Evolutionary conservation across 1,139 yeast genomes (phyloP).

Genomic region (Yamadazyma atmosphaerica): DNA sequence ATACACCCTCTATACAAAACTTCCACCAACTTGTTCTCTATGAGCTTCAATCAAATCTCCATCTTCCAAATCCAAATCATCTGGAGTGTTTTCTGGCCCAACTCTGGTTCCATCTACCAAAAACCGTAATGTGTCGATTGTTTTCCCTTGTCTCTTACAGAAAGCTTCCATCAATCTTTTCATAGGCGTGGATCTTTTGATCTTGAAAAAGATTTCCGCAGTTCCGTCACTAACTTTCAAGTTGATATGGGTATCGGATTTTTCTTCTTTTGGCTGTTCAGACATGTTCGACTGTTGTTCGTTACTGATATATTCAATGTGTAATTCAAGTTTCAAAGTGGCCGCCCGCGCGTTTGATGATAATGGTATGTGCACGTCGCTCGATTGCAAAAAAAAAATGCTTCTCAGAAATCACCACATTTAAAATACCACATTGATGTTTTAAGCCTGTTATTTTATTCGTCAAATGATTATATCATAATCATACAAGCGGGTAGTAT

Average conservation of each 20-base stretch:
- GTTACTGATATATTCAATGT: not conserved
- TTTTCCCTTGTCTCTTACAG: slow-evolving; percentile 96
- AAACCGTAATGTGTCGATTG: slow-evolving; percentile 78
- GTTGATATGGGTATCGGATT: slow-evolving; percentile 77
- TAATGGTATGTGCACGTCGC: slow-evolving; percentile 21
- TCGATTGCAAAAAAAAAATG: no score
- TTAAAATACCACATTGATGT: no score
- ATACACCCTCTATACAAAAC: slow-evolving; percentile 4
- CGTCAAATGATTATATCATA: no score
- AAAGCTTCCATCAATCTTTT: slow-evolving; percentile 97
- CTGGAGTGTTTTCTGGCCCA: slow-evolving; percentile 87
- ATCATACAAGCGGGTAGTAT: no score
- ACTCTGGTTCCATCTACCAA: slow-evolving; percentile 92
- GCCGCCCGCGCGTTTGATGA: not conserved
- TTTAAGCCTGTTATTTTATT: no score
- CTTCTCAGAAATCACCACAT: no score
- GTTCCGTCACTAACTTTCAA: slow-evolving; percentile 91
- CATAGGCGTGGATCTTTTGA: slow-evolving; percentile 89
- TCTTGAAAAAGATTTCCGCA: slow-evolving; percentile 93
- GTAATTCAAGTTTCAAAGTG: not conserved
- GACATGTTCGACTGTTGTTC: slow-evolving; percentile 12
- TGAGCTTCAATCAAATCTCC: slow-evolving; percentile 98
- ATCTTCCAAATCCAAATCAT: slow-evolving; percentile 86
- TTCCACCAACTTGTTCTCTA: slow-evolving; percentile 84
- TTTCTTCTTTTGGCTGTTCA: slow-evolving; percentile 44